Evolutionary conservation across 2,329 filamentous ascomycete species (phyloP).

Genomic region (Teratosphaeria destructans): DNA sequence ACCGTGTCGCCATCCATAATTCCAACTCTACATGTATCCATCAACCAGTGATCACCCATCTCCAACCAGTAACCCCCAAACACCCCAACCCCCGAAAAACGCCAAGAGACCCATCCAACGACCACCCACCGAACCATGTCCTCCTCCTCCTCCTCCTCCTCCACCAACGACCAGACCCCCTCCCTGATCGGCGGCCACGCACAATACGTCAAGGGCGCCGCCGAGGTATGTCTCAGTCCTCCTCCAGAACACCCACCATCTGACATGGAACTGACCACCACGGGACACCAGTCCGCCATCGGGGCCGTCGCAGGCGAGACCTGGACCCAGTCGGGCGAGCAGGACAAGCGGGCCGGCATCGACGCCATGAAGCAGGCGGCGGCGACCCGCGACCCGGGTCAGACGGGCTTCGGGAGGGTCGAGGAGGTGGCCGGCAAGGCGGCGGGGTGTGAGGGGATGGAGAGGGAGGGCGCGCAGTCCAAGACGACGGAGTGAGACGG

Average conservation of each 20-base stretch:
- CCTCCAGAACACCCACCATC: not conserved
- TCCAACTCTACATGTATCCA: too few relatives aligned
- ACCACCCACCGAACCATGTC: constrained; percentile 4
- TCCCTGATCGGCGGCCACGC: constrained; percentile 54
- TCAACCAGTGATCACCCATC: too few relatives aligned
- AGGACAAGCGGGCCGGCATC: constrained; percentile 53
- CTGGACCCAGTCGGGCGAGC: constrained; percentile 54
- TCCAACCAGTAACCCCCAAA: not conserved
- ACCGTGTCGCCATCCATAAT: too few relatives aligned
- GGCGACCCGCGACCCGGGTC: constrained; percentile 43
- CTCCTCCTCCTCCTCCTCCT: not conserved
- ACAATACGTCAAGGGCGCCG: constrained; percentile 58
- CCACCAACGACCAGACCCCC: constrained; percentile 28
- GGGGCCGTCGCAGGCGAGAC: constrained; percentile 52
- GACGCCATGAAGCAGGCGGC: constrained; percentile 52
- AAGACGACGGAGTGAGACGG: not conserved
- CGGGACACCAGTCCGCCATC: constrained; percentile 40
- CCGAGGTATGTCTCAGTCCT: constrained; percentile 42
- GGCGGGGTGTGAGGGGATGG: constrained; percentile 60
- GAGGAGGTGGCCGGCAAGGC: constrained; percentile 56
- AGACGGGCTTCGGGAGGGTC: constrained; percentile 49
- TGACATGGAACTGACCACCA: not conserved
- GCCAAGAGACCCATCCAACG: too few relatives aligned
- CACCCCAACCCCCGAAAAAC: too few relatives aligned
- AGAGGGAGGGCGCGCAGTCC: constrained; percentile 45